Base-by-base conservation (phyloP, 495 filamentous ascomycete species). In the Talaromyces proteolyticus region DNA sequence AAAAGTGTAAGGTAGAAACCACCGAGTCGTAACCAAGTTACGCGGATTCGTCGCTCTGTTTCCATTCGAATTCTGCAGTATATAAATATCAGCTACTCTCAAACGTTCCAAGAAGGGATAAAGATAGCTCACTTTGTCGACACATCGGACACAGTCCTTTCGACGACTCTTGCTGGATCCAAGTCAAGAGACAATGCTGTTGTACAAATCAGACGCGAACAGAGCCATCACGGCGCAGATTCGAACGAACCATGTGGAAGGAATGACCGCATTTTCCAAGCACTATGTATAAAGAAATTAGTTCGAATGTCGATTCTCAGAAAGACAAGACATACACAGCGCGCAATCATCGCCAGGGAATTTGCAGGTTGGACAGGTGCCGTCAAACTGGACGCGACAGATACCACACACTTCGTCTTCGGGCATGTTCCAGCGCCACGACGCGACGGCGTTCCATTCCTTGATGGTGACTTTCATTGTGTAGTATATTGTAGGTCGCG, bases 371-470 rank as follows among this genome's bases (percentile, higher is more conserved):
- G 92, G 90, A 69, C 93, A 99, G 10, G 93, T 96, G 20, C 91
- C 90, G 61, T 99, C 93, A 65, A 96, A 99, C 62, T 95, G 89
- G 22, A 94, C 88, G 62, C 92, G 91, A 74, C 93, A 99, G 70
- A 99, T 99, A 51, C 93, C 93, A 57, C 93, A 99, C 51, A 97
- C 89, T 57, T 99, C 93, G 71, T 97, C 93, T 57, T 95, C 91
- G 40, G 93, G 89, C 62, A 96, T 89, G 62, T 97, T 90, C 93
- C 93, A 99, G 51, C 87, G 81, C 93, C 93, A 99, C 23, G 89
- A 87, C 1, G 93, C 93, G 42, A 97, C 88, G 3, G 88, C 89
- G 67, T 91, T 87, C 90, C 90, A 97, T 63, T 86, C 77, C 62
- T 84, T 88, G 69, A 97, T 90, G 12, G 78, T 89, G 66, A 97